These are phyloP conservation scores for Croton setiger DNA, from an alignment of 441 rosid genomes.

Conservation along the genomic window DNA sequence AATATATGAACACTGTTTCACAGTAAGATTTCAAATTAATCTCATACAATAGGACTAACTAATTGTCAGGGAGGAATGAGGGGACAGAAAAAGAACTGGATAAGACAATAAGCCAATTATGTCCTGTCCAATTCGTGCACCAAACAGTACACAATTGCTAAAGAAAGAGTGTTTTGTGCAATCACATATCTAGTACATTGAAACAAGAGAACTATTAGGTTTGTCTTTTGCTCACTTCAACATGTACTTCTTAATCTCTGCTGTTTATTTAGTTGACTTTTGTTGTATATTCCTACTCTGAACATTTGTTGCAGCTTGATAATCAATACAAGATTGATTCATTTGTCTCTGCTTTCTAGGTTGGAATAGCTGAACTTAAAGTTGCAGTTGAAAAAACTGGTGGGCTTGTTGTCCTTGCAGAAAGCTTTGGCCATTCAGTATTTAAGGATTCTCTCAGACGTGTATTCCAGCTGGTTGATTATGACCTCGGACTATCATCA, in stretches of 20 bases:
- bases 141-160: background rate
- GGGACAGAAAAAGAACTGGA: background rate
- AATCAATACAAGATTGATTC: conserved; percentile 9
- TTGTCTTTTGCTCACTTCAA: conserved; percentile 2
- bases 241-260: background rate
- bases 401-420: conserved; percentile 91
- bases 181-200: background rate
- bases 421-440: conserved; percentile 94
- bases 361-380: conserved; percentile 91
- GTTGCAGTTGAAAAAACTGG: conserved; percentile 93
- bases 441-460: conserved; percentile 82
- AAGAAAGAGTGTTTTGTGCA: background rate
- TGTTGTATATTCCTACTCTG: background rate
- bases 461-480: conserved; percentile 67
- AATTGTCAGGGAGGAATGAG: background rate
- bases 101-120: background rate
- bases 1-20: too few species aligned
- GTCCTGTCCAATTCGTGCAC: background rate
- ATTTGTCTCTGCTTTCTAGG: conserved; percentile 37
- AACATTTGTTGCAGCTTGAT: conserved; percentile 7
- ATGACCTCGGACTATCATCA: conserved; percentile 76
- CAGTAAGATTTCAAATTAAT: background rate
- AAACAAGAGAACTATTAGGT: background rate
- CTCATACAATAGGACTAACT: background rate
- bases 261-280: background rate